A percentile compares a stretch with the other conserved stretches of the same genome.
Evolutionary conservation across 208 protist genomes (phyloP).

Genomic region (Acanthamoeba lenticulata): DNA sequence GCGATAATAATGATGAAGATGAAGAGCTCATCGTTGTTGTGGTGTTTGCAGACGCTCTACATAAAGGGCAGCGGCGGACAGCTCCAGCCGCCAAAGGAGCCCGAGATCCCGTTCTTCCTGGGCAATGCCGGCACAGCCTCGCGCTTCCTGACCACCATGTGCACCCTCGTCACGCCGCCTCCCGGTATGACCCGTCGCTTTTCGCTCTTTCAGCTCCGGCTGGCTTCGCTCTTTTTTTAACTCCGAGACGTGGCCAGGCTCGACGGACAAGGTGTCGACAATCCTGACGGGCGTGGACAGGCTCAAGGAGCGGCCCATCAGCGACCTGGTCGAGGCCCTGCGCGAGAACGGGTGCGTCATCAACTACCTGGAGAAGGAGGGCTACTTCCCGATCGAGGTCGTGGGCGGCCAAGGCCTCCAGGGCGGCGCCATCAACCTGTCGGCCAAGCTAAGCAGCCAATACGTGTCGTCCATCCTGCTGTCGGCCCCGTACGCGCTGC

Average conservation of each 20-base stretch:
- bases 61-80: constrained; percentile 77
- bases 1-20: background rate
- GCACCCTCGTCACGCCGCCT: constrained; percentile 65
- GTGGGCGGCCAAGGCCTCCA: constrained; percentile 68
- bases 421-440: constrained; percentile 84
- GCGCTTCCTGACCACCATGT: constrained; percentile 85
- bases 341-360: constrained; percentile 75
- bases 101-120: constrained; percentile 80
- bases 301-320: constrained; percentile 86
- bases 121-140: constrained; percentile 87
- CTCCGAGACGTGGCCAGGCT: background rate
- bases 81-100: constrained; percentile 50
- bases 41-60: background rate
- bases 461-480: constrained; percentile 87
- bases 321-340: constrained; percentile 81
- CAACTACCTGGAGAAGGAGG: constrained; percentile 76
- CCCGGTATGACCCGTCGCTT: background rate
- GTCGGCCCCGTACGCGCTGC: constrained; percentile 83
- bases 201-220: background rate
- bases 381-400: constrained; percentile 71
- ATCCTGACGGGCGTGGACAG: constrained; percentile 80
- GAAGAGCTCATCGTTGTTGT: background rate
- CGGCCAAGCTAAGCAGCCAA: constrained; percentile 82
- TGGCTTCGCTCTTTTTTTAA: background rate
- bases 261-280: background rate